phyloP scores from a whole-genome alignment of 2,329 filamentous ascomycete genomes.

The Clarireedia paspali region DNA sequence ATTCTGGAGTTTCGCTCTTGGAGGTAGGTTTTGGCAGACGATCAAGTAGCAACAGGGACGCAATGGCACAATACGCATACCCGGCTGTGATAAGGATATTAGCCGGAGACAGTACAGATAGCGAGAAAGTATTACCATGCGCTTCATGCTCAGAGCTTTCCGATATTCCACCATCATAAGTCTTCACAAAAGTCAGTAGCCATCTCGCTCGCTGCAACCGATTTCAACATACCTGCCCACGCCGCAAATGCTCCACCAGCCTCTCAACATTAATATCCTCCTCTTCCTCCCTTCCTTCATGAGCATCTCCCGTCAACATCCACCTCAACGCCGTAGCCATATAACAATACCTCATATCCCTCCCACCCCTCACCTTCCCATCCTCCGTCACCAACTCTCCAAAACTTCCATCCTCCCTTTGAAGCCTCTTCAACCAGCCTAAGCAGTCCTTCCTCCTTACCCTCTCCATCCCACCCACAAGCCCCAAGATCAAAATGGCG shows the following conservation, averaged over 20 bases:
- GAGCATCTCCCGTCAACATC: conserved; percentile 62
- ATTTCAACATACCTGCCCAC: conserved; percentile 44
- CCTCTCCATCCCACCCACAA: conserved; percentile 49
- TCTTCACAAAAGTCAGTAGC: conserved; percentile 20
- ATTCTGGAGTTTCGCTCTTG: conserved; percentile 6
- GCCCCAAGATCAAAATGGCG: conserved; percentile 66
- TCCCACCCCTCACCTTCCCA: conserved; percentile 62
- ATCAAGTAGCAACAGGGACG: conserved; percentile 64
- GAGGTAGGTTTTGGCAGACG: conserved; percentile 19
- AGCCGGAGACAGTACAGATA: neutral
- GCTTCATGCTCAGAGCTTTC: conserved; percentile 28
- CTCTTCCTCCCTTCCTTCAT: conserved; percentile 37
- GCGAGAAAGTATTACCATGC: conserved; percentile 22
- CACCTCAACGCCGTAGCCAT: conserved; percentile 75
- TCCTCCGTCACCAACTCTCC: conserved; percentile 64
- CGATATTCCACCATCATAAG: conserved; percentile 28
- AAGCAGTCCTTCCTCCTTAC: conserved; percentile 64
- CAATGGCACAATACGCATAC: conserved; percentile 83
- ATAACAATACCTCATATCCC: conserved; percentile 84
- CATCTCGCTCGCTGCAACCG: neutral
- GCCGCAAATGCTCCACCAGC: conserved; percentile 63
- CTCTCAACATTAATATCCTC: conserved; percentile 68
- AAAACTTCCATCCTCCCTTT: conserved; percentile 82
- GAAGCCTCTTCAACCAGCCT: conserved; percentile 66
- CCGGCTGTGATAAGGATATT: conserved; percentile 49